A percentile compares a stretch with the other conserved stretches of the same genome.
Evolutionary conservation across 2,329 filamentous ascomycete genomes (phyloP).

Genomic region (Ilyonectria robusta): DNA sequence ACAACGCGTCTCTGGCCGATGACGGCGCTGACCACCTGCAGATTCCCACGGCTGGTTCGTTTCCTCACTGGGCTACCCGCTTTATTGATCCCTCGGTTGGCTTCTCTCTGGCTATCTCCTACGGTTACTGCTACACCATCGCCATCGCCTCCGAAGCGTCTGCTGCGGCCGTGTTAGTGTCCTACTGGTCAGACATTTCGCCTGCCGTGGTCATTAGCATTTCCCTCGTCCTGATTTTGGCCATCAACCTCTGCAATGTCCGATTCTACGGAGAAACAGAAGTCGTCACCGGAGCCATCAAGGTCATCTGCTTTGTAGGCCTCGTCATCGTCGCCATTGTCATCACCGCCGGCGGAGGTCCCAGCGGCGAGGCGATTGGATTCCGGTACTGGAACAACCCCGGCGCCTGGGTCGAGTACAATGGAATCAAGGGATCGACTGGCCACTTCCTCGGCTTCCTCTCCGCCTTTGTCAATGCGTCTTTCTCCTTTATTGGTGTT

Average conservation of each 20-base stretch:
- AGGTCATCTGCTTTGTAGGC: conserved; percentile 71
- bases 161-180: conserved; percentile 39
- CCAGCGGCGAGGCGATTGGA: conserved; percentile 61
- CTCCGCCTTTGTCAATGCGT: conserved; percentile 66
- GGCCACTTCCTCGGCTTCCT: conserved; percentile 71
- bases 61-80: conserved; percentile 45
- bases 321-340: conserved; percentile 70
- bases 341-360: conserved; percentile 70
- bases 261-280: conserved; percentile 74
- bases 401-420: conserved; percentile 64
- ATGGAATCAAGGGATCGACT: conserved; percentile 57
- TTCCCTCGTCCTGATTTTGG: conserved; percentile 66
- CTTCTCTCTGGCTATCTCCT: conserved; percentile 42
- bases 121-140: conserved; percentile 45
- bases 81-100: conserved; percentile 45
- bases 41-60: conserved; percentile 44
- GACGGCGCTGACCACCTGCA: conserved; percentile 4
- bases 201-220: conserved; percentile 61
- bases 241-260: conserved; percentile 70
- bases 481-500: conserved; percentile 67
- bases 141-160: conserved; percentile 43
- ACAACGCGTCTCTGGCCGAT: rapidly evolving
- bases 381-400: conserved; percentile 58
- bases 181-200: conserved; percentile 44
- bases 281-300: conserved; percentile 72